These are phyloP conservation scores for Cladorrhinum sp. DNA, from an alignment of 2,329 filamentous ascomycete species.

Conservation along the genomic window DNA sequence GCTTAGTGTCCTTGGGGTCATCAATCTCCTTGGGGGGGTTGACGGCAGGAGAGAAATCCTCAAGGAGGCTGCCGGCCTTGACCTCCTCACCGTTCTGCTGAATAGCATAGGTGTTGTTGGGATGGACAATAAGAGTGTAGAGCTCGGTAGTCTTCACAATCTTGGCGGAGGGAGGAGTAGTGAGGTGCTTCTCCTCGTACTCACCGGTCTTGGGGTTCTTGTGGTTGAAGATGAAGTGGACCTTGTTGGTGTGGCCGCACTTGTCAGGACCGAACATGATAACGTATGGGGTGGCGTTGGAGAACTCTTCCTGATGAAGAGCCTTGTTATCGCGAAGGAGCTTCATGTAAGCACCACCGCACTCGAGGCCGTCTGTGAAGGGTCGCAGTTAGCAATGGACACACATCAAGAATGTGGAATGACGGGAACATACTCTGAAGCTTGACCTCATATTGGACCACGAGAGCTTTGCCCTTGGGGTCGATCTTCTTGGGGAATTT, in stretches of 20 bases:
- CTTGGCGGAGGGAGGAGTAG: conserved; percentile 75
- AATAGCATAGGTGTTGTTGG: conserved; percentile 93
- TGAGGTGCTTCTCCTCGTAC: conserved; percentile 99
- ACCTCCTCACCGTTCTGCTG: conserved; percentile 85
- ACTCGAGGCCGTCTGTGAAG: conserved; percentile 79
- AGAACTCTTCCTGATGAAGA: conserved; percentile 96
- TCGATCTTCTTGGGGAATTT: conserved; percentile 97
- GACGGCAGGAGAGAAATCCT: conserved; percentile 90
- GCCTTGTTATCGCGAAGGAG: conserved; percentile 96
- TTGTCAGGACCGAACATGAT: conserved; percentile 99
- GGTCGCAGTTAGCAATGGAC: not conserved
- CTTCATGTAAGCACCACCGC: conserved; percentile 98
- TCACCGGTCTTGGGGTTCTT: conserved; percentile 99
- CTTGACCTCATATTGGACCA: conserved; percentile 99
- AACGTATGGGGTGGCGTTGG: conserved; percentile 93
- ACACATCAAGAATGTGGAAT: too few relatives aligned
- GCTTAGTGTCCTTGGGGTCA: conserved; percentile 90
- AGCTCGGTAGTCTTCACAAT: conserved; percentile 91
- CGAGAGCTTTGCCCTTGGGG: conserved; percentile 94
- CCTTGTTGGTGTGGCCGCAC: conserved; percentile 99
- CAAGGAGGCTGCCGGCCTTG: conserved; percentile 86
- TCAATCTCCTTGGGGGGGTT: conserved; percentile 95
- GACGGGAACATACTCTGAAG: conserved; percentile 73
- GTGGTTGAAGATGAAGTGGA: conserved; percentile 98
- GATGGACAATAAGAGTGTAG: conserved; percentile 94